phyloP scores from a whole-genome alignment of 257 asterid genomes.

The Salvia rosmarinus region DNA sequence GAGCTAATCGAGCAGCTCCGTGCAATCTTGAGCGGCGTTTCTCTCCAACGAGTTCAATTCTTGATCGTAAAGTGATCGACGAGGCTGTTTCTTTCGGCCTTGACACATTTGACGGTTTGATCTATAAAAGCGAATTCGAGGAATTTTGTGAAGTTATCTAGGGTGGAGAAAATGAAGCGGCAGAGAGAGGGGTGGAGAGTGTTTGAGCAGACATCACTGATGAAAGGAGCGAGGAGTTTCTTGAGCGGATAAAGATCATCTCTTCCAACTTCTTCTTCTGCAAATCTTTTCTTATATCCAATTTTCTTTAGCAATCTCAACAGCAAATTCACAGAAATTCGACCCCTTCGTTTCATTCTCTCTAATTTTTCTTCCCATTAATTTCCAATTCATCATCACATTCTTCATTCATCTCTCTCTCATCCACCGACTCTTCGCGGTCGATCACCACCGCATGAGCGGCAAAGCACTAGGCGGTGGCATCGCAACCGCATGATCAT shows the following conservation, averaged over 20 bases:
- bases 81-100: too few species aligned
- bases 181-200: too few species aligned
- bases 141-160: too few species aligned
- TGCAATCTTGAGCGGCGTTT: too few species aligned
- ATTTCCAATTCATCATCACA: neutral
- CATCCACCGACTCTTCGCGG: slow-evolving; percentile 69
- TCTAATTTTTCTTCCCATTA: slow-evolving; percentile 14
- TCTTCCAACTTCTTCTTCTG: slow-evolving; percentile 74
- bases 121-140: too few species aligned
- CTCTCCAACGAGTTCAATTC: too few species aligned
- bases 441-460: slow-evolving; percentile 88
- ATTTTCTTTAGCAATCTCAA: slow-evolving; percentile 66
- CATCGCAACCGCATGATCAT: slow-evolving; percentile 25
- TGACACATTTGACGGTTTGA: too few species aligned
- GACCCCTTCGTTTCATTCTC: slow-evolving; percentile 18
- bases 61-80: too few species aligned
- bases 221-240: too few species aligned
- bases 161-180: too few species aligned
- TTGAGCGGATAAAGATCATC: slow-evolving; percentile 39
- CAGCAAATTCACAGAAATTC: slow-evolving; percentile 49
- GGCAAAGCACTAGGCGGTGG: slow-evolving; percentile 67
- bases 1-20: too few species aligned
- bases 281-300: slow-evolving; percentile 61
- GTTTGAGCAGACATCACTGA: too few species aligned
- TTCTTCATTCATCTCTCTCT: slow-evolving; percentile 13